These are phyloP conservation scores for Seminavis robusta DNA, from an alignment of 108 stramenopile genomes.

Conservation along the genomic window DNA sequence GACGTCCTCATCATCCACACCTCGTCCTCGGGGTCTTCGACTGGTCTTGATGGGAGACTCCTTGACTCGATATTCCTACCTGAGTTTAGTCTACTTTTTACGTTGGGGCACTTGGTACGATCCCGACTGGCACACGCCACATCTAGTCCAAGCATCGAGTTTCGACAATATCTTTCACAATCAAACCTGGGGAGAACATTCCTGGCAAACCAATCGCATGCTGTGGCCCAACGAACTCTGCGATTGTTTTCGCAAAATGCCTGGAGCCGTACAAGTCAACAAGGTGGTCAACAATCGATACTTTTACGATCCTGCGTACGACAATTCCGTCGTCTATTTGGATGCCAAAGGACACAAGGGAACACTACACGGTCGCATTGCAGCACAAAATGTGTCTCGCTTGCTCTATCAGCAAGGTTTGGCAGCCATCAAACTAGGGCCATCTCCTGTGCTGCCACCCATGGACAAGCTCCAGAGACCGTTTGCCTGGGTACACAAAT, in stretches of 20 bases:
- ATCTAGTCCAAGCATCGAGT: too few relatives aligned
- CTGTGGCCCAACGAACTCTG: slow-evolving; percentile 24
- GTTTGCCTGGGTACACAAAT: slow-evolving; percentile 3
- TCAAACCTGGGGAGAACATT: slow-evolving; percentile 30
- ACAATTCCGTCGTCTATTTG: slow-evolving; percentile 11
- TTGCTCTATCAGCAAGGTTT: not conserved
- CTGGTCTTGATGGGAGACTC: slow-evolving; percentile 42
- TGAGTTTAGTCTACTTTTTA: slow-evolving; percentile 24
- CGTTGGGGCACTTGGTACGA: slow-evolving; percentile 18
- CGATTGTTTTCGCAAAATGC: slow-evolving; percentile 24
- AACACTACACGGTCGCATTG: slow-evolving; percentile 2
- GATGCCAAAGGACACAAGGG: slow-evolving; percentile 1
- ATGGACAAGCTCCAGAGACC: not conserved
- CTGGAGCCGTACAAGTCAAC: not conserved
- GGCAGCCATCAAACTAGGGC: not conserved
- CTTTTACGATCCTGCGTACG: not conserved
- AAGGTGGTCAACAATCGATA: slow-evolving; percentile 2
- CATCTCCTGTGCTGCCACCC: not conserved
- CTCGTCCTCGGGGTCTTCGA: slow-evolving; percentile 14
- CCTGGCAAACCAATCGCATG: slow-evolving; percentile 20
- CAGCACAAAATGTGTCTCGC: not conserved
- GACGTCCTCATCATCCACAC: too few relatives aligned
- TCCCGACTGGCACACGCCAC: not conserved
- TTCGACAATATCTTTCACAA: slow-evolving; percentile 1
- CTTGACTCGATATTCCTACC: slow-evolving; percentile 38